These are phyloP conservation scores for Agrostemma githago DNA, from an alignment of 148 eudicot species.

Conservation along the genomic window DNA sequence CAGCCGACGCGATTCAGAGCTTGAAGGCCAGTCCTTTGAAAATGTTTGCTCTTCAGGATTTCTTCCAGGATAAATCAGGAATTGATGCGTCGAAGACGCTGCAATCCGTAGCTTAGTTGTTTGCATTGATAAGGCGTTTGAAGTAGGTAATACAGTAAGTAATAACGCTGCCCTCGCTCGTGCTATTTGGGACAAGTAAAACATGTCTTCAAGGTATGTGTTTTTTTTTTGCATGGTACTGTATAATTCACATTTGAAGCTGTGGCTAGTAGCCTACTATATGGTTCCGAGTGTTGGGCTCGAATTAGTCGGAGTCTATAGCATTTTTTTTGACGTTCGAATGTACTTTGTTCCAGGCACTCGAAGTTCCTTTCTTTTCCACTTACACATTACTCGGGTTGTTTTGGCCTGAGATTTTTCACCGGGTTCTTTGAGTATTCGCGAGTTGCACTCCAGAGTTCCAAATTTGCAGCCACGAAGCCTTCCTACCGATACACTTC, in stretches of 20 bases:
- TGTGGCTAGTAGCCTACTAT: background rate
- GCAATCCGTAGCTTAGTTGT: constrained; percentile 44
- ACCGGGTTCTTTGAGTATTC: too few relatives aligned
- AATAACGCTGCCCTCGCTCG: constrained; percentile 1
- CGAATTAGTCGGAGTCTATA: background rate
- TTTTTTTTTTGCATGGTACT: constrained; percentile 16
- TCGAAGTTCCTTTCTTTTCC: too few relatives aligned
- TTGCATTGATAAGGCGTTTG: too few relatives aligned
- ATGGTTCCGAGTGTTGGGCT: background rate
- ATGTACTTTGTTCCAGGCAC: too few relatives aligned
- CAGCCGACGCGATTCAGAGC: constrained; percentile 82
- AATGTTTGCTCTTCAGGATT: constrained; percentile 91
- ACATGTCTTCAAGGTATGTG: background rate
- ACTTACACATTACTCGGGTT: too few relatives aligned
- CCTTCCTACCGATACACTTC: too few relatives aligned
- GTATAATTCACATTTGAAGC: background rate
- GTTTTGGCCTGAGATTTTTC: too few relatives aligned
- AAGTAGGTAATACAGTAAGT: too few relatives aligned
- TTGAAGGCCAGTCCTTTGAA: constrained; percentile 53
- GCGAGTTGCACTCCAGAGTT: too few relatives aligned
- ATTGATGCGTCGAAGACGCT: constrained; percentile 24
- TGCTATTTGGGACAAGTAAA: constrained; percentile 9
- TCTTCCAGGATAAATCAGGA: constrained; percentile 40
- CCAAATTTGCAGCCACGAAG: too few relatives aligned
- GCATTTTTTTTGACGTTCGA: too few relatives aligned